Base-by-base conservation (phyloP, 1,284 basidiomycete genomes). In the Anthracocystis setariae region DNA sequence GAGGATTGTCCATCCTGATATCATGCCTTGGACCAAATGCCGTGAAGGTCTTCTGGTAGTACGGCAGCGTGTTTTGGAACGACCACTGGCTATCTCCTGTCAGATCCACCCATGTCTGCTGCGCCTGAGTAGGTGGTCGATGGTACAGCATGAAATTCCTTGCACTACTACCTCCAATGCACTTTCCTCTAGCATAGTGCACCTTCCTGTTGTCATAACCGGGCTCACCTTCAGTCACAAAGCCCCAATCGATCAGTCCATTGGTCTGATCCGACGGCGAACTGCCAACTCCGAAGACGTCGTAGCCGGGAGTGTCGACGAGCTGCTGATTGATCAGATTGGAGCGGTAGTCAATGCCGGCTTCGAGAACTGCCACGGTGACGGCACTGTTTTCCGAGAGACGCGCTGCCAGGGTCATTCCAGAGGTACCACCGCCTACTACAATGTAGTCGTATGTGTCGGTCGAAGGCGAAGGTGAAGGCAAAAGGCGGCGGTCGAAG, bases 81-180 rank as follows among this genome's bases (percentile, higher is more conserved):
- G 60, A 56, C 75, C 75, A 77, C 23, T 60, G 54, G 3, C 23
- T 18, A 33, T 77, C 70, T 15, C 75, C 75, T 0, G 74, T 77
- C 17, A 77, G 44, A 3, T 56, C 39, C 12, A 70, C 64, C 75
- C 75, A 77, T 5, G 45, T 60, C 42, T 60, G 58, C 27, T 69
- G 67, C 3, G 62, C 68, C 3, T 60, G 42, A n/a, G 42, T 43
- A 4, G 70, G 54, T 1, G 73, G 73, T 5, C 71, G 48, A 33
- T 76, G 76, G 48, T 76, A 71, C 13, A 77, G 55, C 73, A 76
- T 77, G 25, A 76, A 77, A 46, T 77, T 75, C n/a, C 67, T 44
- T 2, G 65, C 63, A 7, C 65, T 70, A 17, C 49, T 56, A 3
- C 76, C 76, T 10, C 76, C 76, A 25, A 73, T 55, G 37, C 67